Evolutionary conservation across 1,284 basidiomycete genomes (phyloP).

Genomic region (Sanguinoderma infundibulare): DNA sequence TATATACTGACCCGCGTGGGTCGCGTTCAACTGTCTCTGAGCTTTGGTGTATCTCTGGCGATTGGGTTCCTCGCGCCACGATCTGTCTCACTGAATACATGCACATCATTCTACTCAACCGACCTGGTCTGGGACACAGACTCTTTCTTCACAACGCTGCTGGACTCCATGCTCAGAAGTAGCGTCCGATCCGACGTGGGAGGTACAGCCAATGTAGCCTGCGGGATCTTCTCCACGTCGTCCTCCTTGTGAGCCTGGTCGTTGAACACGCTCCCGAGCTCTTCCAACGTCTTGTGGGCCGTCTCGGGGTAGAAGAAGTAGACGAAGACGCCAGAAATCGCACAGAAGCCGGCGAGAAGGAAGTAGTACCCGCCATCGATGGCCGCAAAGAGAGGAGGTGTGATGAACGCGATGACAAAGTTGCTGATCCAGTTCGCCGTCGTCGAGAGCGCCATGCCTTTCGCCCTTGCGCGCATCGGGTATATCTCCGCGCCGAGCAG

Average conservation of each 20-base stretch:
- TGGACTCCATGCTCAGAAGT: not conserved
- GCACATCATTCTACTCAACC: no score
- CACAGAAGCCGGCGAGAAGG: slow-evolving; percentile 48
- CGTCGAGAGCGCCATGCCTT: slow-evolving; percentile 69
- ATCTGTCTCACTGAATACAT: no score
- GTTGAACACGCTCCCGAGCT: slow-evolving; percentile 53
- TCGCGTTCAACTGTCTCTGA: no score
- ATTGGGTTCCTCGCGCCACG: no score
- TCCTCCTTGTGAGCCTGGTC: slow-evolving; percentile 32
- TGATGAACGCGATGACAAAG: slow-evolving; percentile 58
- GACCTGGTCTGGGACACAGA: no score
- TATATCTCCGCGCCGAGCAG: slow-evolving; percentile 65
- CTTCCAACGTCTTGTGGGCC: slow-evolving; percentile 49
- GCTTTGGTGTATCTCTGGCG: no score
- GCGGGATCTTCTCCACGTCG: slow-evolving; percentile 4
- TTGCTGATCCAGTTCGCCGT: slow-evolving; percentile 63
- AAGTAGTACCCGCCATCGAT: slow-evolving; percentile 55
- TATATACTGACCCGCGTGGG: no score
- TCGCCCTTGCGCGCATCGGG: slow-evolving; percentile 68
- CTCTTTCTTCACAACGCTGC: not conserved
- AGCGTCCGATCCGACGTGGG: slow-evolving; percentile 4
- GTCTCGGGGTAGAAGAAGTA: slow-evolving; percentile 52
- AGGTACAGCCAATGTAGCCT: not conserved
- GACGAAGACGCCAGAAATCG: slow-evolving; percentile 49
- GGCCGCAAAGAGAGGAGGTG: slow-evolving; percentile 50